Percentiles rank a stretch among this genome's conserved stretches.
phyloP scores from a whole-genome alignment of 306 rosid genomes.

The Gleditsia sinensis region DNA sequence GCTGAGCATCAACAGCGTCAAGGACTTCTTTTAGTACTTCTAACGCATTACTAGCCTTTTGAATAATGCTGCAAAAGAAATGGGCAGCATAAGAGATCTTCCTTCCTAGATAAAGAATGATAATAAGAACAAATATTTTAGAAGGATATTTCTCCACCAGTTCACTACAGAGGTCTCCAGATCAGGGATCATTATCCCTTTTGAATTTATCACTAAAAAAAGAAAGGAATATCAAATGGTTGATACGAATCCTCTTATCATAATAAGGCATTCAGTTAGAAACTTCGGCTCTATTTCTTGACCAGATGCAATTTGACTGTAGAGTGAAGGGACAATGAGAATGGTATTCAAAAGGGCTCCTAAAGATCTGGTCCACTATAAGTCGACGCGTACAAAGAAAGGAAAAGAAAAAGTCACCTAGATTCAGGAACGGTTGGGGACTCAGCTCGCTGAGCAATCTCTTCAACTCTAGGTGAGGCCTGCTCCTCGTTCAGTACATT shows the following conservation, averaged over 20 bases:
- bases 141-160: constrained; percentile 13
- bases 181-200: neutral
- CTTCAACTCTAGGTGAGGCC: constrained; percentile 53
- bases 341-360: neutral
- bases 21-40: constrained; percentile 90
- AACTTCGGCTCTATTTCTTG: neutral
- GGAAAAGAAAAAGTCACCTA: constrained; percentile 54
- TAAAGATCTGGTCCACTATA: neutral
- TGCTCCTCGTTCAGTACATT: constrained; percentile 55
- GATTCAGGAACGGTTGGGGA: constrained; percentile 73
- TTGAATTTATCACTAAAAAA: neutral
- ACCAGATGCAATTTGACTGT: neutral
- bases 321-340: constrained; percentile 1
- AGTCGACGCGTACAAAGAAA: neutral
- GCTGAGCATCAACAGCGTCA: constrained; percentile 75
- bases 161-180: constrained; percentile 24
- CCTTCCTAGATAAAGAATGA: constrained; percentile 15
- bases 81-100: constrained; percentile 23
- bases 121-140: neutral
- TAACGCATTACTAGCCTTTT: constrained; percentile 83
- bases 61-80: constrained; percentile 72
- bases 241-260: neutral
- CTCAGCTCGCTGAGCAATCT: constrained; percentile 50
- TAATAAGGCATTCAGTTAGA: constrained; percentile 3
- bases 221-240: neutral